A percentile compares a stretch with the other conserved stretches of the same genome.
Conservation (phyloP, 441 rosid species). For the Populus hybrid region DNA sequence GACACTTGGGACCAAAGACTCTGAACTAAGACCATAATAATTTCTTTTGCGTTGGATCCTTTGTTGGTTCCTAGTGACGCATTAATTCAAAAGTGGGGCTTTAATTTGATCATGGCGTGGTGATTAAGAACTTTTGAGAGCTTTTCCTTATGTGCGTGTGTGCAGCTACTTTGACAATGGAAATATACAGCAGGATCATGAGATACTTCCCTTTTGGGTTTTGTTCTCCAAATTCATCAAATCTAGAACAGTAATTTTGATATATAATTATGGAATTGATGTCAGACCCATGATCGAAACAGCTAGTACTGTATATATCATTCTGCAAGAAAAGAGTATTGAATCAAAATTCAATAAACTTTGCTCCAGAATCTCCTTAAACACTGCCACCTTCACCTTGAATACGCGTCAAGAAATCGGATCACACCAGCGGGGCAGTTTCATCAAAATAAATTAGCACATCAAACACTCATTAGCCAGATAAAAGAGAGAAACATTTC, state of each 20-base stretch:
- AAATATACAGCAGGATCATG: not conserved
- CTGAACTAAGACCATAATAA: not conserved
- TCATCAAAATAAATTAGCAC: not conserved
- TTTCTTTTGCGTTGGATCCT: constrained; percentile 31
- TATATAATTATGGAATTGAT: not conserved
- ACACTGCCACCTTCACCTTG: not conserved
- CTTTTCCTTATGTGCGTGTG: not conserved
- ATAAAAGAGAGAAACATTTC: not conserved
- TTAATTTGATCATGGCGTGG: not conserved
- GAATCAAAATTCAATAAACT: not conserved
- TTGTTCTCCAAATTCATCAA: not conserved
- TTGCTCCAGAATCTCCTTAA: not conserved
- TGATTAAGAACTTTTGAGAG: not conserved
- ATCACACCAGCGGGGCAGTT: not conserved
- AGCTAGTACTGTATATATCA: not conserved
- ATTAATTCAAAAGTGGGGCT: constrained; percentile 5
- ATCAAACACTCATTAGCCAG: not conserved
- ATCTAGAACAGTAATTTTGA: not conserved
- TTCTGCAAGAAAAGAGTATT: not conserved
- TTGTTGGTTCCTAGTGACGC: constrained; percentile 4
- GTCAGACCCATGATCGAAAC: not conserved
- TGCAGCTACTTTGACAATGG: not conserved
- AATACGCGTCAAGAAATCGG: not conserved
- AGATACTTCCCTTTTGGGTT: not conserved
- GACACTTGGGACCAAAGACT: not conserved